phyloP scores from a whole-genome alignment of 805 yeast species.

The Grigorovia transvaalensis region DNA sequence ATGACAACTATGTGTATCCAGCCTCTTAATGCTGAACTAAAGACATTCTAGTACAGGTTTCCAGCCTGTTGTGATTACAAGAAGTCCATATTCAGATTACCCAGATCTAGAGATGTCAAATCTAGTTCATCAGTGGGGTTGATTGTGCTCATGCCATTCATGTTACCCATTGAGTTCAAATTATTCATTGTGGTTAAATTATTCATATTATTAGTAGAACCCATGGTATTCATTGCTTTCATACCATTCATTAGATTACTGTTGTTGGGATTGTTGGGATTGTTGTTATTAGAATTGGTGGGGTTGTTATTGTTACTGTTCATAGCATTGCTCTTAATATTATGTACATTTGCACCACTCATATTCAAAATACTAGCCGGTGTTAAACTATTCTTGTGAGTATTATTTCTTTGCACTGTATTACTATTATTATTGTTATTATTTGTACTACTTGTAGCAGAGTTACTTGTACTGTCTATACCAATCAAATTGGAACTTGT shows the following conservation, averaged over 20 bases:
- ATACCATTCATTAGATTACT: neutral
- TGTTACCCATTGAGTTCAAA: neutral
- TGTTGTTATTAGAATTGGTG: constrained; percentile 2
- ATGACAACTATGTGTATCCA: too few relatives aligned
- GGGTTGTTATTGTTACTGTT: constrained; percentile 5
- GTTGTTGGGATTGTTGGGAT: constrained; percentile 4
- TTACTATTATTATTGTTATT: neutral
- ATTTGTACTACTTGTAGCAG: neutral
- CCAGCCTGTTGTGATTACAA: constrained; percentile 8
- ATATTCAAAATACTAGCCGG: constrained; percentile 12
- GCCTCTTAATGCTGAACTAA: too few relatives aligned
- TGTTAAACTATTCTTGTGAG: constrained; percentile 3
- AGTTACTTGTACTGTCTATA: neutral
- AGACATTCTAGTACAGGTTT: too few relatives aligned
- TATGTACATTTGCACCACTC: constrained; percentile 13
- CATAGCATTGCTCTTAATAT: constrained; percentile 6
- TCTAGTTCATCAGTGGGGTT: constrained; percentile 10
- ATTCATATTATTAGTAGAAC: constrained; percentile 8
- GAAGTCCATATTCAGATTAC: constrained; percentile 25
- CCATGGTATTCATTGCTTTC: neutral
- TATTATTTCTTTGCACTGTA: neutral
- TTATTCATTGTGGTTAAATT: neutral
- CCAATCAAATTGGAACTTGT: neutral
- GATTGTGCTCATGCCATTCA: constrained; percentile 5
- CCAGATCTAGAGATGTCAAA: constrained; percentile 22